Conservation (phyloP, 805 yeast species). For the Nakazawaea sp. region DNA sequence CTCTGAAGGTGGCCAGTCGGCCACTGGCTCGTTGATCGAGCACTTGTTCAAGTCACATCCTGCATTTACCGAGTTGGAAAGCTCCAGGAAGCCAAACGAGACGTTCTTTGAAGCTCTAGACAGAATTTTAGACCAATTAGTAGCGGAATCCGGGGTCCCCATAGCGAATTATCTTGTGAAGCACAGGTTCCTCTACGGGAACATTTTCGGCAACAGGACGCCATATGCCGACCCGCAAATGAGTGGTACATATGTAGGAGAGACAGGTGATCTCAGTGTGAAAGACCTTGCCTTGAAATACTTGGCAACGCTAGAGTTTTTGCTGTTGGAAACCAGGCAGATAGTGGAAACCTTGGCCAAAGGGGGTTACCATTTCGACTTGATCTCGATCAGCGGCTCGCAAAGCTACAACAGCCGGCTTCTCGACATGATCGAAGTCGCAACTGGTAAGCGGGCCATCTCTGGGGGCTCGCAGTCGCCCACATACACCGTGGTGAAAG, state of each 20-base stretch:
- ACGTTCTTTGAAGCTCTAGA: conserved; percentile 9
- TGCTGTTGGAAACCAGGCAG: conserved; percentile 42
- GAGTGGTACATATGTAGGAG: conserved; percentile 45
- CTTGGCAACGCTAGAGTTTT: conserved; percentile 39
- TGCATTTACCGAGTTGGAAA: conserved; percentile 16
- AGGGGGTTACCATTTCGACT: conserved; percentile 18
- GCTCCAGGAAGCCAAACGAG: conserved; percentile 7
- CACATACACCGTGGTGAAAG: conserved; percentile 21
- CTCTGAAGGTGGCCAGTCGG: conserved; percentile 53
- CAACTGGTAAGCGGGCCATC: conserved; percentile 16
- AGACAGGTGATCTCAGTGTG: conserved; percentile 27
- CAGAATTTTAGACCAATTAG: not conserved
- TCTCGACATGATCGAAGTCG: conserved; percentile 22
- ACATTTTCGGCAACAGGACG: conserved; percentile 51
- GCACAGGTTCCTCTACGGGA: conserved; percentile 43
- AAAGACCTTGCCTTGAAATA: conserved; percentile 33
- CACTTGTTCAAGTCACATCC: conserved; percentile 37
- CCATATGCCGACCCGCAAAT: conserved; percentile 44
- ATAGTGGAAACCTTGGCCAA: conserved; percentile 25
- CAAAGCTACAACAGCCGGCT: conserved; percentile 43
- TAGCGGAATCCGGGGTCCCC: not conserved
- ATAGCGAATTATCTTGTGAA: conserved; percentile 11
- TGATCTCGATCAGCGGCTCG: conserved; percentile 43
- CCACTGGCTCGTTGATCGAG: conserved; percentile 48
- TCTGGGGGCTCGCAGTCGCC: conserved; percentile 11